Evolutionary conservation across 169 alveolate genomes (phyloP), one percentile per base, ranked within the genome.

Genomic region (Plasmodium gallinaceum): DNA sequence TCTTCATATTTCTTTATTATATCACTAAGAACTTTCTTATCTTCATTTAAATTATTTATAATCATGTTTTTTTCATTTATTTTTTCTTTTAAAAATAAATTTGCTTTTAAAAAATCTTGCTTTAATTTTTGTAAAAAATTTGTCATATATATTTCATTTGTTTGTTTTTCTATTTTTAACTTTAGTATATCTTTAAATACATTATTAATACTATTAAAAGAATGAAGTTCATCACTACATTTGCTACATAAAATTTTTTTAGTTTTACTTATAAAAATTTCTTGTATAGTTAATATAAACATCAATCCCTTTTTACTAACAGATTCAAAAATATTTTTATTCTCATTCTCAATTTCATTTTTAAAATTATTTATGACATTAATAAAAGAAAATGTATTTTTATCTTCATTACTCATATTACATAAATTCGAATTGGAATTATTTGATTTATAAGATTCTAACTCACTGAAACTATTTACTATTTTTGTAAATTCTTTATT

Each of bases 131-230:
- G 18, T 73, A 86, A 69, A 58, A 86, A 22, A 26, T 61, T 61
- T 22, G 48, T 52, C 88, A 86, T 70, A 74, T 86, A 86, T 48
- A 86, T 60, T 86, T 86, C 92, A n/a, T 48, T 70, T 0, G 92
- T 86, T 16, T 86, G 68, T 61, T 86, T 86, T 72, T 86, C 92
- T 86, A 86, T 64, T 70, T 71, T 71, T n/a, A 86, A 32, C 52
- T 86, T 86, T 48, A 86, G 65, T 32, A 86, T 69, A 24, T 70
- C 75, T 42, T 57, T 61, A 64, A 86, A 86, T 6, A 86, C 16
- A 16, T 46, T 51, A 70, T 72, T 61, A 39, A 64, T 51, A 42
- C 42, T 64, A 20, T 71, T 22, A 12, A 69, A 16, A 7, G n/a
- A 32, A 3, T 37, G 68, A 7, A 37, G 2, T 42, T 42, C 64